phyloP scores from a whole-genome alignment of 1,284 basidiomycete species.

The Apiotrichum sp. region DNA sequence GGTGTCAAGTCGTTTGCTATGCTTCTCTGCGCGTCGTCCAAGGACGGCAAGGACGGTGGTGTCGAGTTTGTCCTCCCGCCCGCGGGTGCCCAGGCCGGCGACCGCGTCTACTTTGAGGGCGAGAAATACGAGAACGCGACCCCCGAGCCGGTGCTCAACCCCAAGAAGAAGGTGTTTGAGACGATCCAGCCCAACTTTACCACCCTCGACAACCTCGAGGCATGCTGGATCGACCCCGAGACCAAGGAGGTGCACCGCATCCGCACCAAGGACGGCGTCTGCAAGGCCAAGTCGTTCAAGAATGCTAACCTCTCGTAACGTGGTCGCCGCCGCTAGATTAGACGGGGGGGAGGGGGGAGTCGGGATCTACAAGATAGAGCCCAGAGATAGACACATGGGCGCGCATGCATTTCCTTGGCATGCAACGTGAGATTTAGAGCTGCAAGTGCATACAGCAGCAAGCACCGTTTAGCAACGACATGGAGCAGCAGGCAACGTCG shows the following conservation, averaged over 20 bases:
- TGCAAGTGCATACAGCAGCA: too few species aligned
- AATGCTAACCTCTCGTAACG: constrained; percentile 77
- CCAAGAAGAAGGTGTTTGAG: constrained; percentile 97
- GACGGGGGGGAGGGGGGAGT: too few species aligned
- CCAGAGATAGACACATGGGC: too few species aligned
- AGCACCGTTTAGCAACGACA: too few species aligned
- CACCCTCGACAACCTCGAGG: constrained; percentile 76
- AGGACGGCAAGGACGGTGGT: constrained; percentile 81
- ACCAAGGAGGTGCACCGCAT: constrained; percentile 79
- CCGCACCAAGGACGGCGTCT: constrained; percentile 74
- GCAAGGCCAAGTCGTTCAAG: constrained; percentile 70
- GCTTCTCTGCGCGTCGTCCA: constrained; percentile 84
- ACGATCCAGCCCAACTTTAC: constrained; percentile 84
- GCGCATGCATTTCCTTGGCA: too few species aligned
- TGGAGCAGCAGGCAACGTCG: too few species aligned
- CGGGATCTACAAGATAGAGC: too few species aligned
- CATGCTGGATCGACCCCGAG: constrained; percentile 80
- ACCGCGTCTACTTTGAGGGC: constrained; percentile 89
- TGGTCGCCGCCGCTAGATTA: too few species aligned
- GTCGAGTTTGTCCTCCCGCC: constrained; percentile 88
- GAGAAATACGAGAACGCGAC: constrained; percentile 64
- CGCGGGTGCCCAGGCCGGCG: constrained; percentile 76
- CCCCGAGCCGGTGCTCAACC: constrained; percentile 78
- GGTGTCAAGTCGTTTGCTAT: constrained; percentile 94
- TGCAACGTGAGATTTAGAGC: too few species aligned